Base-by-base conservation (phyloP, 371 early-diverging fungal genomes). In the Syncephalastrum monosporum region DNA sequence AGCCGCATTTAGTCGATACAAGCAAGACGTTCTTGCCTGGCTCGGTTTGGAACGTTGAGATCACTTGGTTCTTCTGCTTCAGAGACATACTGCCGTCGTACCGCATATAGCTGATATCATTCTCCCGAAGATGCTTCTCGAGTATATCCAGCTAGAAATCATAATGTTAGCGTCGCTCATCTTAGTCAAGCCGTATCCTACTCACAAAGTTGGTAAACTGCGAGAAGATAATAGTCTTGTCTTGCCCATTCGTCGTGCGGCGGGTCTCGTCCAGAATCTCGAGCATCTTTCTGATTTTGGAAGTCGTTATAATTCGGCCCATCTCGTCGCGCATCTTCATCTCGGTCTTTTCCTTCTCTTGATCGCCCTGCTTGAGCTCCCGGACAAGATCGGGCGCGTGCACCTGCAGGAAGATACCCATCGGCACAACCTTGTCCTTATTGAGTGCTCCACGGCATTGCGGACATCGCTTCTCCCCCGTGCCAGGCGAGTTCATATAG, bases 171-270 rank as follows among this genome's bases (percentile, higher is more conserved):
- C 42, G 19, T 17, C 21, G 27, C 8, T 12, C 4, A 41, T 41
- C 10, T 17, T 29, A 16, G 14, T 42, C 19, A 16, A 2, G 23
- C 13, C 13, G 21, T 21, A 24, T 17, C 12, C 24, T 10, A 59
- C 52, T 42, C 49, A 56, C 50, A 19, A 60, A 55, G 17, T 42
- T 24, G 15, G 86, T 86, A 56, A 91, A 94, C 63, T 92, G 92
- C 10, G 91, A 91, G 62, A 94, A 94, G 5, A 91, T 83, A 63
- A 94, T 89, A 3, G 88, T 80, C 65, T 94, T 94, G 38, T 82
- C 82, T 49, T 63, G 19, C 1, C 65, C 63, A 21, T 65, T 58
- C 5, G 73, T 68, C 4, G 47, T 49, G 23, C 25, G 42, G 42
- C 47, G 50, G 1, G 75, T 79, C 4, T 70, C 52, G 3, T 61